These are phyloP conservation scores for Spinacia oleracea DNA, from an alignment of 179 eudicot species.

Conservation along the genomic window DNA sequence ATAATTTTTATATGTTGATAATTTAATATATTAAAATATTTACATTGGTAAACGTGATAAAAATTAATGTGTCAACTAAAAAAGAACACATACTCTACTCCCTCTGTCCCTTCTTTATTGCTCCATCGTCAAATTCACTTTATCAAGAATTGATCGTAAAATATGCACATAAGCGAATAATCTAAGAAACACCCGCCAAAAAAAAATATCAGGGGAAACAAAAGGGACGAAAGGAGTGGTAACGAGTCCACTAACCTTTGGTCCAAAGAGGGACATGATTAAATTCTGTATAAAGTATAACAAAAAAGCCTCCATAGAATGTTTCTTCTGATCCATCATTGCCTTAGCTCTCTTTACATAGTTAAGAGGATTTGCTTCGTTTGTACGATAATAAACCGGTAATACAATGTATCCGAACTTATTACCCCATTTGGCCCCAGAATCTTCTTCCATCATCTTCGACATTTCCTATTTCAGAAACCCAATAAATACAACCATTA, in stretches of 20 bases:
- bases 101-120: no score
- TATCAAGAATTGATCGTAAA: no score
- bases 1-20: no score
- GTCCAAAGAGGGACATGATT: conserved; percentile 53
- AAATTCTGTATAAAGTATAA: conserved; percentile 42
- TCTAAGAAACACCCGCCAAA: neutral
- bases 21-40: no score
- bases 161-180: neutral
- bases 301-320: conserved; percentile 54
- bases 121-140: no score
- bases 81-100: no score
- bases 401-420: conserved; percentile 57
- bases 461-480: conserved; percentile 43
- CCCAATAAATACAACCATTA: neutral
- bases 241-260: conserved; percentile 41
- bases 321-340: conserved; percentile 64
- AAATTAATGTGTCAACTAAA: no score
- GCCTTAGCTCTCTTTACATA: conserved; percentile 54
- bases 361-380: conserved; percentile 41
- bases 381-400: conserved; percentile 51
- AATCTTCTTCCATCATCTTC: conserved; percentile 41
- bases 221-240: neutral
- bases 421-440: conserved; percentile 61
- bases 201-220: neutral
- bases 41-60: no score